phyloP scores from a whole-genome alignment of 805 yeast species.

The Kuraishia hungarica region DNA sequence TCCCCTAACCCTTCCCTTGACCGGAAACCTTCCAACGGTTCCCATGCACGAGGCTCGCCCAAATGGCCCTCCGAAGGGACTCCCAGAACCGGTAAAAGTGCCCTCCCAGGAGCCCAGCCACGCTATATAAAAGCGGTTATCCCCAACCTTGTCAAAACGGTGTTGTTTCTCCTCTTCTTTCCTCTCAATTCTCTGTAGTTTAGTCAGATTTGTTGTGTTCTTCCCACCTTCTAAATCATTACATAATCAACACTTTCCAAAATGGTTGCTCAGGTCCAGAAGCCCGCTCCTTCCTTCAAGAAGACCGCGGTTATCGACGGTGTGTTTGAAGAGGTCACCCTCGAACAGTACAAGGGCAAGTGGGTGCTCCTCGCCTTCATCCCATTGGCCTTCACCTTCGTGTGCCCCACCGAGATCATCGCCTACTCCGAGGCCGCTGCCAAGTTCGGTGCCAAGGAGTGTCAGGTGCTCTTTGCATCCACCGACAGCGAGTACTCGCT shows the following conservation, averaged over 20 bases:
- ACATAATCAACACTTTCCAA: background rate
- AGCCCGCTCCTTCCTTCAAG: constrained; percentile 94
- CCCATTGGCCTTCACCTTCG: constrained; percentile 99
- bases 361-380: constrained; percentile 96
- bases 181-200: too few relatives aligned
- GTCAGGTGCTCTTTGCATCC: constrained; percentile 90
- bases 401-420: constrained; percentile 98
- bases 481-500: constrained; percentile 97
- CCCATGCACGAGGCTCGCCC: background rate
- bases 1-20: too few relatives aligned
- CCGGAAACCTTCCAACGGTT: background rate
- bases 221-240: too few relatives aligned
- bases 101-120: too few relatives aligned
- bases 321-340: constrained; percentile 86
- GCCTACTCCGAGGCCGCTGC: constrained; percentile 95
- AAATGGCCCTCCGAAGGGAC: too few relatives aligned
- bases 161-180: too few relatives aligned
- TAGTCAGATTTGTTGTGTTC: too few relatives aligned
- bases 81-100: too few relatives aligned
- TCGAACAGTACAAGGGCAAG: constrained; percentile 95
- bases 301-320: constrained; percentile 98
- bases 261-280: constrained; percentile 89
- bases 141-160: too few relatives aligned
- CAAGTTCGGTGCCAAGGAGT: constrained; percentile 80
- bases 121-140: too few relatives aligned